Evolutionary conservation across 768 basidiomycete genomes (phyloP).

Genomic region (Leccinum ochraceum): DNA sequence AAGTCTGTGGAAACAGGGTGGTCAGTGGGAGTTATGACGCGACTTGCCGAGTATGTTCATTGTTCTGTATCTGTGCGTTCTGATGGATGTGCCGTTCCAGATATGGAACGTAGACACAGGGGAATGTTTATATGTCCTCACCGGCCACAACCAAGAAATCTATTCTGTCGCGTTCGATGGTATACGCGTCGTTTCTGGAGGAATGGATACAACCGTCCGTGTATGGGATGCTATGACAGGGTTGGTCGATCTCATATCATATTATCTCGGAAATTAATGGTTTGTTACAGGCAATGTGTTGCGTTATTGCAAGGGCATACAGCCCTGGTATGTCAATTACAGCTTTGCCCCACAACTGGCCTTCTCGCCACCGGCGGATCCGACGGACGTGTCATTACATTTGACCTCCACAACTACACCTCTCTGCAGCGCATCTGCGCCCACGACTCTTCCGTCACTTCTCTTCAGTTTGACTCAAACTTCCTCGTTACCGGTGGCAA

Average conservation of each 20-base stretch:
- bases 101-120: conserved; percentile 92
- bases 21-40: conserved; percentile 95
- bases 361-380: conserved; percentile 83
- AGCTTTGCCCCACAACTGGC: conserved; percentile 57
- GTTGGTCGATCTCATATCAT: conserved; percentile 44
- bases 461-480: conserved; percentile 81
- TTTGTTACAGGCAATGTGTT: conserved; percentile 59
- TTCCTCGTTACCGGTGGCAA: conserved; percentile 86
- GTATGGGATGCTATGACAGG: conserved; percentile 89
- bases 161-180: conserved; percentile 94
- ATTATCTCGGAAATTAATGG: not conserved
- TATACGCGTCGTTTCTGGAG: conserved; percentile 75
- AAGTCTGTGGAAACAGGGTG: conserved; percentile 78
- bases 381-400: conserved; percentile 83
- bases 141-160: conserved; percentile 86
- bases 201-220: conserved; percentile 90
- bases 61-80: not conserved
- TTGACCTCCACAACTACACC: conserved; percentile 49
- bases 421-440: conserved; percentile 73
- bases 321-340: conserved; percentile 88
- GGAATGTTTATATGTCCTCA: conserved; percentile 76
- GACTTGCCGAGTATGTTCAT: conserved; percentile 68
- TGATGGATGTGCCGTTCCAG: conserved; percentile 37
- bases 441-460: conserved; percentile 86
- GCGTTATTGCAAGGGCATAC: conserved; percentile 91